These are phyloP conservation scores for Gnetum montanum DNA, from an alignment of 75 land plant species.

Conservation along the genomic window DNA sequence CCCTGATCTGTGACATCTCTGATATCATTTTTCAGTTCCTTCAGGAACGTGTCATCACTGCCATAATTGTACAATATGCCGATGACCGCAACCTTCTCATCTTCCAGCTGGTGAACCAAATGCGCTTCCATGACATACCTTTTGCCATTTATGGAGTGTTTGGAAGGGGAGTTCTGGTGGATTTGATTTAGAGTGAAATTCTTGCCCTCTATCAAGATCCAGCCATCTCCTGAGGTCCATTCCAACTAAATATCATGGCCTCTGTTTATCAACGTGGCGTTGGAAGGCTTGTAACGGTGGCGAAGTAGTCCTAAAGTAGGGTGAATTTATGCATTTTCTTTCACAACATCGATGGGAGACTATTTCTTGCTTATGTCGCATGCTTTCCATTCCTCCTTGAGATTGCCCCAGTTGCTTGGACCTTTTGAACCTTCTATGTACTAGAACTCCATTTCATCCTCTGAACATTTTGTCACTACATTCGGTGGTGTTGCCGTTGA, in stretches of 20 bases:
- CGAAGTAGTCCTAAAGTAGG: not conserved
- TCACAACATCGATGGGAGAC: slow-evolving; percentile 24
- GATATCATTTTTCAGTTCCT: slow-evolving; percentile 4
- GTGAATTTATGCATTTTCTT: not conserved
- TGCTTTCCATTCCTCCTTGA: slow-evolving; percentile 17
- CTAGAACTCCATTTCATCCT: too few relatives aligned
- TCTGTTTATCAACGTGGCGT: slow-evolving; percentile 11
- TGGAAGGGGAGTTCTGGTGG: slow-evolving; percentile 37
- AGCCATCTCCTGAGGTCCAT: slow-evolving; percentile 19
- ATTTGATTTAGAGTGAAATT: slow-evolving; percentile 13
- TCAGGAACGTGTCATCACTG: slow-evolving; percentile 18
- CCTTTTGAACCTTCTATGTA: too few relatives aligned
- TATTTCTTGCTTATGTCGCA: slow-evolving; percentile 21
- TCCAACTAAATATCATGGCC: slow-evolving; percentile 22
- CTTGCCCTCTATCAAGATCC: slow-evolving; percentile 20
- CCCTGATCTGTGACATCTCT: too few relatives aligned
- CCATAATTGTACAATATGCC: slow-evolving; percentile 20
- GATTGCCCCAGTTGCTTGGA: too few relatives aligned
- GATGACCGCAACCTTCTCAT: slow-evolving; percentile 19
- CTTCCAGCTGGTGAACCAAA: slow-evolving; percentile 22
- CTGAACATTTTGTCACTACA: too few relatives aligned
- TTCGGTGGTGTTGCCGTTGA: too few relatives aligned
- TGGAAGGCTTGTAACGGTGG: slow-evolving; percentile 4
- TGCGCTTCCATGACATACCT: slow-evolving; percentile 30
- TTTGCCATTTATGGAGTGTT: slow-evolving; percentile 29